These are phyloP conservation scores for Cryphonectria naterciae DNA, from an alignment of 2,329 filamentous ascomycete genomes.

Conservation along the genomic window DNA sequence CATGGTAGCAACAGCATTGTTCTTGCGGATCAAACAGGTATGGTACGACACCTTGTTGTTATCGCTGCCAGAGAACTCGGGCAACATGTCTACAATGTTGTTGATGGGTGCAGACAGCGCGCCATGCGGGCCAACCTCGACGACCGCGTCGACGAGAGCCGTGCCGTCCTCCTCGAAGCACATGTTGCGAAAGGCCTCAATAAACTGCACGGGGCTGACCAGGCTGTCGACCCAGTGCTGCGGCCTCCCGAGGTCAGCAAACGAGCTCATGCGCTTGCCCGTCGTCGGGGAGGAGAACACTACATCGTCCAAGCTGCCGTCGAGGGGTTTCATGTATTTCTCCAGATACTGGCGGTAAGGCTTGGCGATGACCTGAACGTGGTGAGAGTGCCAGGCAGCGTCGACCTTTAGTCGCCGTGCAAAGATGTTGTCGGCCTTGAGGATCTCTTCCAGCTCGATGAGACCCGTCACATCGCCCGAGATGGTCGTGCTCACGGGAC, in stretches of 20 bases:
- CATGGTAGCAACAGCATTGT: slow-evolving; percentile 10
- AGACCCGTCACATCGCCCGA: slow-evolving; percentile 38
- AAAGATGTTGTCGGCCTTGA: slow-evolving; percentile 36
- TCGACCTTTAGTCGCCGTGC: slow-evolving; percentile 34
- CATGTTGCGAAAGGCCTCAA: slow-evolving; percentile 10
- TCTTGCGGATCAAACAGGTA: slow-evolving; percentile 11
- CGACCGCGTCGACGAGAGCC: slow-evolving; percentile 4
- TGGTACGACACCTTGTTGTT: slow-evolving; percentile 8
- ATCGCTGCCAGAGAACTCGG: not conserved
- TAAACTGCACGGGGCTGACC: slow-evolving; percentile 13
- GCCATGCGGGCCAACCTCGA: slow-evolving; percentile 16
- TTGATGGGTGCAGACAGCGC: slow-evolving; percentile 7
- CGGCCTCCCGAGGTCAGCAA: slow-evolving; percentile 28
- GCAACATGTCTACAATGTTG: slow-evolving; percentile 3
- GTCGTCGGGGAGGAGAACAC: slow-evolving; percentile 15
- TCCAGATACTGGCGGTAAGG: slow-evolving; percentile 29
- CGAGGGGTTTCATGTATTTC: not conserved
- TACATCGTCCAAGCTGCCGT: not conserved
- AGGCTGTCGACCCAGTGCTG: slow-evolving; percentile 27
- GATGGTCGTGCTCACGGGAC: slow-evolving; percentile 34
- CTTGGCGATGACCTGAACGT: slow-evolving; percentile 33
- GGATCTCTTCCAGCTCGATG: slow-evolving; percentile 32
- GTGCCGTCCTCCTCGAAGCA: not conserved
- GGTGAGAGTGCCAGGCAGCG: slow-evolving; percentile 38
- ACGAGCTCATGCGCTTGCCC: not conserved